Base-by-base conservation (phyloP, 768 basidiomycete species). In the Tricholoma sp. region DNA sequence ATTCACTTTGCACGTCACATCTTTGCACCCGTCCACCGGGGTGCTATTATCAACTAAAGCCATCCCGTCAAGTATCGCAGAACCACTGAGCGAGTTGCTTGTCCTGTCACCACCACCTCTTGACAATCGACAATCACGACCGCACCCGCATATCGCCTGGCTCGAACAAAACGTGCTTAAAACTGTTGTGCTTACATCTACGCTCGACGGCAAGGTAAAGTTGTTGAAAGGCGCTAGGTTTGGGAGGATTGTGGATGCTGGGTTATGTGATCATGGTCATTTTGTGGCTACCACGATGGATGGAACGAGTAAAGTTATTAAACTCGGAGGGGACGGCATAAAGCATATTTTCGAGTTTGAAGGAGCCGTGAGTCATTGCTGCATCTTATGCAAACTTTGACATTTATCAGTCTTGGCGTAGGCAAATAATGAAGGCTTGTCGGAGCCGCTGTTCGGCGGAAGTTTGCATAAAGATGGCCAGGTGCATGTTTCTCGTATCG, bases 1-100 rank as follows among this genome's bases (percentile, higher is more conserved):
- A 0, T 84, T 85, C 63, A 86, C 85, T 12, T 71, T 96, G 0
- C 84, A 89, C 56, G 75, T 89, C 60, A 81, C 84, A 19, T 75
- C 84, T 0, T 72, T 95, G 6, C 77, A 83, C 50, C 65, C 84
- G 0, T 54, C 68, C 2, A 82, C 79, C 4, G 89, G 87, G 4
- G 71, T 77, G 37, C 60, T 85, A 19, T 63, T 86, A 54, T 65
- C 75, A 11, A 76, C 70, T 21, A 74, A 72, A 1, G 74, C 81
- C 56, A 70, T 93, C 32, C 80, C 84, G 12, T 87, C 87, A 3
- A 73, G 64, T 55, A 71, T 80, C 52, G 54, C 63, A 35, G 64
- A 74, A 49, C 39, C 53, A 19, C 72, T 75, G 0, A 61, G 69
- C 7, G 57, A 65, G 18, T 72, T 75, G 41, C 62, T 74, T 37